Base-by-base conservation (phyloP, 2,329 filamentous ascomycete genomes). In the Cercospora janseana region DNA sequence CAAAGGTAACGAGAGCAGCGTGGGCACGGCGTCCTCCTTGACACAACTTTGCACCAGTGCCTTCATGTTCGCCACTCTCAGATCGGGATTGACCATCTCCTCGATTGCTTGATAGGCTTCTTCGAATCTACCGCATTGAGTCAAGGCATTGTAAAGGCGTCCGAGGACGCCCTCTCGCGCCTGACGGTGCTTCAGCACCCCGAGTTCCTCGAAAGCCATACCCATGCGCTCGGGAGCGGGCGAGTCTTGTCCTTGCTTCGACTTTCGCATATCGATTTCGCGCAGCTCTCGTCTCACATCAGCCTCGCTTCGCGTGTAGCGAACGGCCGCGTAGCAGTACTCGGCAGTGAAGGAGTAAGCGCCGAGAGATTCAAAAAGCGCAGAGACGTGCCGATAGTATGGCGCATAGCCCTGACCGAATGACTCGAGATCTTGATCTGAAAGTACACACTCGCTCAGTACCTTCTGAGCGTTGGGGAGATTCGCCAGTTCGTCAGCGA, bases 341-440 rank as follows among this genome's bases (percentile, higher is more conserved):
- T 95, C 88, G 4, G 89, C 80, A 31, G 94, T 88, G 62, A 86
- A 87, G 1, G 87, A 86, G 67, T 87, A 88, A 0, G 85, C 83
- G 59, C 85, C 86, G 34, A 82, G 79, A 60, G 80, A 81, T 66
- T 96, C 91, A 64, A 87, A 97, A 1, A 98, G 77, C 15, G 82
- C 78, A 9, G 91, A 80, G 43, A 97, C 80, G 67, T 98, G 93
- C 32, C 85, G 82, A 68, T 94, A 94, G 71, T 96, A 98, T 56
- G 81, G 83, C 4, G 88, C 80, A 31, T 91, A 77, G 1, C 92
- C 93, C 49, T 81, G 81, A 64, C 90, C 78, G 63, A 86, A 83
- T 45, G 67, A 74, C 46, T 76, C 74, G 9, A 84, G 85, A 58
- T 95, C 88, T 2, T 85, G 82, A 46, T 87, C 83, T 16, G 97